Base-by-base conservation (phyloP, 176 grass and related monocot species). In the Cenchrus purpureus region DNA sequence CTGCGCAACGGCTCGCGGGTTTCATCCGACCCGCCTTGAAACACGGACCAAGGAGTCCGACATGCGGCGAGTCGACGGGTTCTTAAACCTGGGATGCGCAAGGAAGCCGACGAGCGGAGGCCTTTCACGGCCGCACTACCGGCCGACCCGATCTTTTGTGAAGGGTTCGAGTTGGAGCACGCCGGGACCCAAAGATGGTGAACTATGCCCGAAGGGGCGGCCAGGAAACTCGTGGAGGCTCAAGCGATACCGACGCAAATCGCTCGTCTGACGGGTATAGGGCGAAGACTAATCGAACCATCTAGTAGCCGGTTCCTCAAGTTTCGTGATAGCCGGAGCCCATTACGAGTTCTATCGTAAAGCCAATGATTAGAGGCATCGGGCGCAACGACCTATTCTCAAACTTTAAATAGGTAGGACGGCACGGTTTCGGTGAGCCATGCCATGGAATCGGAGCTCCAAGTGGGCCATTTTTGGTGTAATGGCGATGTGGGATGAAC, bases 201-300 rank as follows among this genome's bases (percentile, higher is more conserved):
- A 91, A 87, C 84, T 87, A 87, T 92, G 87, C 87, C 91, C 85
- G 81, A 93, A 84, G 32, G 32, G 32, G 32, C 32, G 32, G 32
- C 32, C 32, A 34, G 32, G 32, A 34, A 34, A 34, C 32, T 34
- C n/a, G n/a, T n/a, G n/a, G n/a, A n/a, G n/a, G n/a, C n/a, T n/a
- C n/a, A n/a, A n/a, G n/a, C n/a, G n/a, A n/a, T n/a, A n/a, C n/a
- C n/a, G n/a, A n/a, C n/a, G n/a, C n/a, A n/a, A 34, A 34, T 34
- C 32, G 32, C 32, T 34, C 32, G 32, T 34, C 32, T 85, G 32
- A 34, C 32, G 32, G 32, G 32, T 34, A 34, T 34, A 34, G n/a
- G n/a, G n/a, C n/a, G n/a, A 94, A 91, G 89, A 91, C 92, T 91
- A 94, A 91, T 93, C 76, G 76, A 89, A 84, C 81, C 91, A 89